Evolutionary conservation across 129 eudicot species (phyloP).

Genomic region (Erigeron canadensis): DNA sequence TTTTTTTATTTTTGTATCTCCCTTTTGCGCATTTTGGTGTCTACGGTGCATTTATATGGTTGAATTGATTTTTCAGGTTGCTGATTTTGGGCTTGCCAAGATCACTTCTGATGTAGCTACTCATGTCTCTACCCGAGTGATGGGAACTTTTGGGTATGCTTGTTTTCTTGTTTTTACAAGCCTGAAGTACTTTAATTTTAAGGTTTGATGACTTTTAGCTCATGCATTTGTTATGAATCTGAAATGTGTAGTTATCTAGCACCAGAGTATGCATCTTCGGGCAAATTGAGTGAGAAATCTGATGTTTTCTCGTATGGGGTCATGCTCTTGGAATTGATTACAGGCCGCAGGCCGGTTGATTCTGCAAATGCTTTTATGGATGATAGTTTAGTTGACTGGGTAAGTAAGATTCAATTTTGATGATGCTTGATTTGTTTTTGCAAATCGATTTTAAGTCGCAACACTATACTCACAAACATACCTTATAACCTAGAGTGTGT

Average conservation of each 20-base stretch:
- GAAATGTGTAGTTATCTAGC: slow-evolving; percentile 68
- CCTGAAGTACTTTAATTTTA: neutral
- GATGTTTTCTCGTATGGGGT: slow-evolving; percentile 95
- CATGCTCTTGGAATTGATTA: slow-evolving; percentile 83
- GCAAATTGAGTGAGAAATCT: slow-evolving; percentile 78
- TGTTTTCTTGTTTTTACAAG: neutral
- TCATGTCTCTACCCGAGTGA: slow-evolving; percentile 90
- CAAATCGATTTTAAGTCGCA: neutral
- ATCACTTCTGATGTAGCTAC: slow-evolving; percentile 74
- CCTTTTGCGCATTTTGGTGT: neutral
- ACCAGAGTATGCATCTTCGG: slow-evolving; percentile 93
- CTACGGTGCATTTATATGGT: neutral
- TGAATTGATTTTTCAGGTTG: slow-evolving; percentile 58
- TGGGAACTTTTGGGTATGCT: slow-evolving; percentile 98
- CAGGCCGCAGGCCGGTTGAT: slow-evolving; percentile 88
- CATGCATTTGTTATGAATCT: neutral
- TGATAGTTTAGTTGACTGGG: slow-evolving; percentile 97
- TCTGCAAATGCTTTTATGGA: slow-evolving; percentile 56
- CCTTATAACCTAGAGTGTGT: too few relatives aligned
- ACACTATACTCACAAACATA: too few relatives aligned
- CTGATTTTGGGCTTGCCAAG: slow-evolving; percentile 98
- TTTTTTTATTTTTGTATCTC: neutral
- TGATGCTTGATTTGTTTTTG: neutral
- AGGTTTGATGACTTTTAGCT: neutral
- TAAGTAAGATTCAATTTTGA: slow-evolving; percentile 31